Percentiles rank a stretch among this genome's conserved stretches.
These are phyloP conservation scores for Plectosphaerella sp. DNA, from an alignment of 2,329 filamentous ascomycete genomes.

Conservation along the genomic window DNA sequence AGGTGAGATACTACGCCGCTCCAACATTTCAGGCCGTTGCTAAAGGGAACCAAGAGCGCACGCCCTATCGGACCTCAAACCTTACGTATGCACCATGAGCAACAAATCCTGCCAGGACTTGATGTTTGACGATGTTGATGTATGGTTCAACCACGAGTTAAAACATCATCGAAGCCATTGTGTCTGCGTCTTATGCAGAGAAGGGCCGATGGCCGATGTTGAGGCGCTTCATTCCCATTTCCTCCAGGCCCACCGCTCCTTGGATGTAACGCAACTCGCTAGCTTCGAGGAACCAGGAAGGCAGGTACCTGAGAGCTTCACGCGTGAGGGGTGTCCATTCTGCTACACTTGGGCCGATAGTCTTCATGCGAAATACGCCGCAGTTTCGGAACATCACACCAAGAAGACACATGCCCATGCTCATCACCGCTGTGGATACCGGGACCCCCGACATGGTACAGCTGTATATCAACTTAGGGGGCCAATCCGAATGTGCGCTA, in stretches of 20 bases:
- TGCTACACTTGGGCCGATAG: slow-evolving; percentile 21
- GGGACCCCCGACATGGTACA: too few relatives aligned
- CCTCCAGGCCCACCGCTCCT: neutral
- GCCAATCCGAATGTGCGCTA: too few relatives aligned
- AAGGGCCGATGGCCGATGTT: slow-evolving; percentile 5
- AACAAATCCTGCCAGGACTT: slow-evolving; percentile 16
- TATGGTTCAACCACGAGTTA: slow-evolving; percentile 26
- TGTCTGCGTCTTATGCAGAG: slow-evolving; percentile 16
- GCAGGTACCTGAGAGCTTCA: slow-evolving; percentile 14
- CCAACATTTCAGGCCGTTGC: neutral
- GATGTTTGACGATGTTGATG: slow-evolving; percentile 20
- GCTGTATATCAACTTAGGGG: too few relatives aligned
- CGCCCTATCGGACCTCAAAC: slow-evolving; percentile 25
- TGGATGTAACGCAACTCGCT: slow-evolving; percentile 9
- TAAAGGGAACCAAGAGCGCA: slow-evolving; percentile 16
- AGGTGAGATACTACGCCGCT: slow-evolving; percentile 9
- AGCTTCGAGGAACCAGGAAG: slow-evolving; percentile 16
- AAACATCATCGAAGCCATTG: slow-evolving; percentile 23
- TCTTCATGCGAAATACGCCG: neutral
- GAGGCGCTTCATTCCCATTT: slow-evolving; percentile 6
- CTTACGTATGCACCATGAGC: slow-evolving; percentile 28
- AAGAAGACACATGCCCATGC: too few relatives aligned
- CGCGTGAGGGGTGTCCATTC: slow-evolving; percentile 18
- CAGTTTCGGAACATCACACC: neutral
- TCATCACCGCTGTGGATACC: too few relatives aligned